Evolutionary conservation across 805 yeast species (phyloP), one percentile per base, ranked within the genome.

Genomic region (Scheffersomyces spartinae): DNA sequence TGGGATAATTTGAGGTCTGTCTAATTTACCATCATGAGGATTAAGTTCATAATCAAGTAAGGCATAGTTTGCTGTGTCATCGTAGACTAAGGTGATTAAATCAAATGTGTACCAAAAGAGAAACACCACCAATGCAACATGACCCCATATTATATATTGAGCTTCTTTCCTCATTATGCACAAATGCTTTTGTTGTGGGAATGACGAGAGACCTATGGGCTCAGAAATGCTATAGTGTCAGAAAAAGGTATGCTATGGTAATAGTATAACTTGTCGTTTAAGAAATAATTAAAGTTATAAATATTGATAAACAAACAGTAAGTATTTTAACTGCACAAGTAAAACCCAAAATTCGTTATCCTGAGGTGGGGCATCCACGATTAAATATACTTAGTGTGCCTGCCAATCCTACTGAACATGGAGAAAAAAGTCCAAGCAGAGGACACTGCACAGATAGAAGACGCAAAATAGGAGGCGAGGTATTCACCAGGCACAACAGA

Each of bases 1-100:
- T 19, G 96, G 96, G 23, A 85, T 83, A 19, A 78, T 46, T 31
- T 64, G 65, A 7, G 74, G 72, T 30, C 56, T 55, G 11, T 50
- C 53, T 12, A 55, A 44, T 5, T 52, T 43, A n/a, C 61, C 60
- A 17, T 51, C 55, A 5, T 60, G 52, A 2, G 76, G 76, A 36
- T 74, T 71, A 24, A 81, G 44, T 32, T 83, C 93, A 9, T 59
- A 55, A 26, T 72, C 72, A 9, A 69, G 45, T 13, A 82, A 54
- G 1, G 79, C 81, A 42, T 78, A 82, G 9, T 63, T 53, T 42
- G 61, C 66, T 1, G 84, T 59, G 45, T 77, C 83, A 49, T 81
- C 93, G 39, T 78, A 62, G n/a, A 79, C 56, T 30, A 84, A 51
- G 5, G 86, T 68, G 30, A 83, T 68, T 31, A 84, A 60, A 49